Evolutionary conservation across 192 early-diverging fungal species (phyloP).

Genomic region (Chytriomyces sp.): DNA sequence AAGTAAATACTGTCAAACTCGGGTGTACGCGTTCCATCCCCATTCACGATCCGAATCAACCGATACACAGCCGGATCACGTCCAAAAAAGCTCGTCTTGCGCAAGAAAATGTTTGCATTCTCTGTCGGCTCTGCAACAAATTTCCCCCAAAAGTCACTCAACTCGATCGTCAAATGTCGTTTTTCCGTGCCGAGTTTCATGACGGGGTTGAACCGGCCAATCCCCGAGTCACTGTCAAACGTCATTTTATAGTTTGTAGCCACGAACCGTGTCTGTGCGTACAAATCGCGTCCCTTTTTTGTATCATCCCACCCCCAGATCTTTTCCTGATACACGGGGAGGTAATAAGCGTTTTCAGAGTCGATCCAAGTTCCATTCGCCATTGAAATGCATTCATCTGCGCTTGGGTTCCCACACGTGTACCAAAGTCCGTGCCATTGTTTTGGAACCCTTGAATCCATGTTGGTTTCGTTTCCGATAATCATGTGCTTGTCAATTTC

Average conservation of each 20-base stretch:
- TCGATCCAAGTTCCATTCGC: neutral
- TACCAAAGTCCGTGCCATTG: constrained; percentile 11
- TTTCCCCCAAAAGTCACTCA: neutral
- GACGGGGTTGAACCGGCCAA: neutral
- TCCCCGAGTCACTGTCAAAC: neutral
- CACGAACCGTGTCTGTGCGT: neutral
- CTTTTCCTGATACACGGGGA: neutral
- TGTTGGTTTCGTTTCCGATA: constrained; percentile 10
- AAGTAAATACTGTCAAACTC: constrained; percentile 17
- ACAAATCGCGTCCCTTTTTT: neutral
- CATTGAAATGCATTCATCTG: constrained; percentile 9
- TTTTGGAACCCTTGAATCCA: neutral
- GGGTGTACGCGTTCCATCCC: constrained; percentile 12
- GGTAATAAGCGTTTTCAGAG: neutral
- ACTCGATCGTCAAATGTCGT: neutral
- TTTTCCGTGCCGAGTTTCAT: neutral
- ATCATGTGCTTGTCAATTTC: constrained; percentile 1
- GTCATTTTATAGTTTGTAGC: neutral
- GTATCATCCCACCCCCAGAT: constrained; percentile 16
- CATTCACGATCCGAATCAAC: constrained; percentile 14
- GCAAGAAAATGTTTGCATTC: constrained; percentile 3
- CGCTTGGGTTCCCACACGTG: constrained; percentile 13
- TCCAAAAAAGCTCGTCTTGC: neutral
- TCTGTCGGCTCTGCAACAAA: neutral
- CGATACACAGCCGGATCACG: neutral